Evolutionary conservation across 257 asterid genomes (phyloP), one percentile per base, ranked within the genome.

Genomic region (Gentiana dahurica): DNA sequence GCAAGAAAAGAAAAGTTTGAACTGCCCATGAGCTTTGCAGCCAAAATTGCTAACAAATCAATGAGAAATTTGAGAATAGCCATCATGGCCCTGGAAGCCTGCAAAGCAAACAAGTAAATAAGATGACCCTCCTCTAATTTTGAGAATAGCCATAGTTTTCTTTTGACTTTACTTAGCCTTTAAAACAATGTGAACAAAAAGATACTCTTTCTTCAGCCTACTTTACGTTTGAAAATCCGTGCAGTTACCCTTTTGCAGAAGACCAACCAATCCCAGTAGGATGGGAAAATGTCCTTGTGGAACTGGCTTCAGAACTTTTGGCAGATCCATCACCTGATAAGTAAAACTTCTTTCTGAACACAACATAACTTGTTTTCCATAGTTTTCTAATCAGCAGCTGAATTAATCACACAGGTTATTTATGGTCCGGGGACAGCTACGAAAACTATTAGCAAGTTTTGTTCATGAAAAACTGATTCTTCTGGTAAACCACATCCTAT

Each of bases 51-150:
- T 9, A 73, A 74, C 71, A 85, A 82, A 73, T 80, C 95, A 35
- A 85, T 76, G 74, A 93, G 79, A 61, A 85, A 82, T 60, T 62
- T 88, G 54, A 77, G 95, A 70, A 79, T 82, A 68, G 95, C 96
- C 60, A 80, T 88, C 50, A 82, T 88, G 95, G 88, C 93, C 50
- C 95, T 88, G 58, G 95, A 88, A 76, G 93, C 96, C 66, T 88
- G 96, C 83, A 88, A 79, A 74, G 84, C 84, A 13, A 92, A 85
- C 81, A 85, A 80, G 95, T 87, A 24, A 24, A 0, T 24, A 75
- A 71, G 68, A 48, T 50, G 54, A 50, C 51, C 55, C 4, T 15
- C 51, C 6, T 36, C 41, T 38, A 12, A 8, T 52, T 43, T 46
- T 24, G 24, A 24, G 24, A 24, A 24, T 24, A 24, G 24, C 24